These are phyloP conservation scores for Phytophthora idaei DNA, from an alignment of 352 stramenopile genomes.

Conservation along the genomic window DNA sequence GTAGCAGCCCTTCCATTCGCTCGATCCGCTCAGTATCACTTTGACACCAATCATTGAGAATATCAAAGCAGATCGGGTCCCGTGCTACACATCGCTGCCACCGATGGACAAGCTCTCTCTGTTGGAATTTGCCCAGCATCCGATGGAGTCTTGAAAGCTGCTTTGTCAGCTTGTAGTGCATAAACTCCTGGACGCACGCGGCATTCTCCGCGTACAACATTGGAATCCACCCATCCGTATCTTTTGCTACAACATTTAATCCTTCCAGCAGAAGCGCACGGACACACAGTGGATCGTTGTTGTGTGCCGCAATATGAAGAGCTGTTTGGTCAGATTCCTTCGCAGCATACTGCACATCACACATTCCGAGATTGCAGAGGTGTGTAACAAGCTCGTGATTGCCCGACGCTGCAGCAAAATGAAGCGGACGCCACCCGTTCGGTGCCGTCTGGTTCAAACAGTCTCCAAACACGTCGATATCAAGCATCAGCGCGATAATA, in stretches of 20 bases:
- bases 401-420: constrained; percentile 53
- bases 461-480: constrained; percentile 63
- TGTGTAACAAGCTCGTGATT: constrained; percentile 57
- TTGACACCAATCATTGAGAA: constrained; percentile 78
- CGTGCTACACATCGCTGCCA: constrained; percentile 52
- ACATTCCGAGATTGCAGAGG: constrained; percentile 37
- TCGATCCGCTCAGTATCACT: constrained; percentile 50
- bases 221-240: constrained; percentile 55
- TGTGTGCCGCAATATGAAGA: constrained; percentile 60
- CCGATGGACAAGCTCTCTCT: constrained; percentile 48
- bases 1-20: constrained; percentile 56
- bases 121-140: constrained; percentile 52
- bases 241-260: constrained; percentile 49
- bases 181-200: constrained; percentile 48
- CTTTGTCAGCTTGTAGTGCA: constrained; percentile 63
- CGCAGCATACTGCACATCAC: constrained; percentile 48
- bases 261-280: constrained; percentile 46
- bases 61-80: constrained; percentile 56
- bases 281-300: constrained; percentile 38
- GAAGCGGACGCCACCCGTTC: constrained; percentile 56
- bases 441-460: constrained; percentile 47
- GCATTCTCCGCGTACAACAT: constrained; percentile 41
- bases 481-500: constrained; percentile 55
- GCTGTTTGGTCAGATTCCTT: constrained; percentile 55
- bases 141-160: constrained; percentile 60